These are phyloP conservation scores for Fraxinus quadrangulata DNA, from an alignment of 257 asterid genomes.

Conservation along the genomic window DNA sequence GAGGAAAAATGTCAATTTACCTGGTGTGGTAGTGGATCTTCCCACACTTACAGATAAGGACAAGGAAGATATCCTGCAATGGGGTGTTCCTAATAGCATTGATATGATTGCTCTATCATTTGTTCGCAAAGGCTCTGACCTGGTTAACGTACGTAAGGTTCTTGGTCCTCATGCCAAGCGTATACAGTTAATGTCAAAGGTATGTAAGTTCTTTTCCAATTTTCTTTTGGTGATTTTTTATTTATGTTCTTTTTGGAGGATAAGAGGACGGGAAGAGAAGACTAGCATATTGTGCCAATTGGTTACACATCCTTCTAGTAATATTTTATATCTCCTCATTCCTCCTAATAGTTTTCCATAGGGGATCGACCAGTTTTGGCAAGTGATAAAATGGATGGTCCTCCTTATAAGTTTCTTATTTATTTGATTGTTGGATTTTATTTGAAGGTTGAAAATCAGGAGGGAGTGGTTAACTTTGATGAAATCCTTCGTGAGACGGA, in stretches of 20 bases:
- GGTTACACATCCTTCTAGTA: neutral
- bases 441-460: slow-evolving; percentile 84
- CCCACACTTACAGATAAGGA: slow-evolving; percentile 89
- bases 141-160: slow-evolving; percentile 74
- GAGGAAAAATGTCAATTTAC: slow-evolving; percentile 82
- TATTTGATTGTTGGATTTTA: slow-evolving; percentile 12
- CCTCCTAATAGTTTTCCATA: neutral
- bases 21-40: slow-evolving; percentile 86
- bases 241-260: neutral
- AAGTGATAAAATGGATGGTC: neutral
- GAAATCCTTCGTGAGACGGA: slow-evolving; percentile 85
- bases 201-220: slow-evolving; percentile 15
- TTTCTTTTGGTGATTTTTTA: neutral
- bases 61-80: slow-evolving; percentile 72
- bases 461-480: slow-evolving; percentile 81
- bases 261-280: neutral
- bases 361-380: neutral
- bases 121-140: slow-evolving; percentile 89
- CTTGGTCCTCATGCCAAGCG: slow-evolving; percentile 75
- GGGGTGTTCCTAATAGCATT: slow-evolving; percentile 88
- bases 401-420: neutral
- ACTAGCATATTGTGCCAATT: neutral
- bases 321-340: neutral
- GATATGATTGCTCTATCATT: slow-evolving; percentile 91
- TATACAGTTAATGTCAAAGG: slow-evolving; percentile 84